Evolutionary conservation across 176 grass and related monocot species (phyloP), one percentile per base, ranked within the genome.

Genomic region (Carex littledalei): DNA sequence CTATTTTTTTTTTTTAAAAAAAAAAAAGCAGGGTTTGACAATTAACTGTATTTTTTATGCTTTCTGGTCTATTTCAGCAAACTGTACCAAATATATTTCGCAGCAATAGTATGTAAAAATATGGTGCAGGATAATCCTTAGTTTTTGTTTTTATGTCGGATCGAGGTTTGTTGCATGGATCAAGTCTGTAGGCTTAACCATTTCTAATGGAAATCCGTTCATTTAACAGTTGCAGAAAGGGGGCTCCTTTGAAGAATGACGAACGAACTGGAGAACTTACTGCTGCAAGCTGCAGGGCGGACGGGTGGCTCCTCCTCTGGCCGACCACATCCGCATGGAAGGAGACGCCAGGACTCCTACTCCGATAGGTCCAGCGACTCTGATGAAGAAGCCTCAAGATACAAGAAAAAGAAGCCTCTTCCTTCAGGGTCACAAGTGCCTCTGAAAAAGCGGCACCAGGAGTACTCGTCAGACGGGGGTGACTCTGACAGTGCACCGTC

Each of bases 371-470:
- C 94, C 29, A 89, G 88, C 39, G 90, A 88, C 24, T 85, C 78
- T 5, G 91, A 97, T 54, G 80, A 75, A 24, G 92, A 89, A 8
- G 76, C 84, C 76, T 87, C 90, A 1, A 94, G 54, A 69, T 80
- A 91, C 66, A 60, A 86, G 57, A 87, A 87, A 84, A 89, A 85
- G 86, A 87, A 88, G 32, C 83, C 81, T 50, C 83, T 78, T 50
- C 85, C 87, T 8, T 49, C 87, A 7, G 86, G 85, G 0, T 91
- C 87, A n/a, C 94, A 98, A 65, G 89, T 94, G 8, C 95, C 95
- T 56, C 91, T 98, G 17, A 98, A 98, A 87, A 94, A 98, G 85
- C 86, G 92, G 59, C 90, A 91, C 80, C 92, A 92, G 66, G 37
- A 39, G 37, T 39, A 39, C 5, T 39, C 37, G 5, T 39, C 37